Conservation (phyloP, 495 filamentous ascomycete species). For the Penicillium cataractarum region DNA sequence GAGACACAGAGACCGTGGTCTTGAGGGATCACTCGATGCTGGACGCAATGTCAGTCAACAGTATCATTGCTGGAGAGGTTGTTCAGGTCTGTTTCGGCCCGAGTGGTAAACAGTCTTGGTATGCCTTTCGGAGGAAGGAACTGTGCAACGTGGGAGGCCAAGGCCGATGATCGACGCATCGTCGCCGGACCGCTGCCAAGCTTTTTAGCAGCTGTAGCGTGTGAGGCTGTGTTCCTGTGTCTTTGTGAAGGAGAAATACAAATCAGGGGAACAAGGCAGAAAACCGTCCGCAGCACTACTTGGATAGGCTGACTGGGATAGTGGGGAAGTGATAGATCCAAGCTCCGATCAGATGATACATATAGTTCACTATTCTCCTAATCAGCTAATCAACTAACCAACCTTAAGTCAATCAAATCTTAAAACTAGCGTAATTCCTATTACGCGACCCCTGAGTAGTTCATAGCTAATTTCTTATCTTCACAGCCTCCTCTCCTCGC, state of each 20-base stretch:
- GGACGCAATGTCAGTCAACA: neutral
- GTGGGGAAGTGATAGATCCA: neutral
- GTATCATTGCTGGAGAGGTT: neutral
- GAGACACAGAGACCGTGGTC: neutral
- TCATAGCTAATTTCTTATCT: slow-evolving; percentile 10
- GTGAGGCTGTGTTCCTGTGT: slow-evolving; percentile 15
- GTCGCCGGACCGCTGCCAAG: slow-evolving; percentile 42
- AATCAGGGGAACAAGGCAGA: slow-evolving; percentile 4
- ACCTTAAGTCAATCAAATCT: neutral
- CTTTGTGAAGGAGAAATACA: neutral
- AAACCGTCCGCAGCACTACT: neutral
- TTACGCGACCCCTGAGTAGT: slow-evolving; percentile 12
- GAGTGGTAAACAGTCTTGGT: slow-evolving; percentile 4
- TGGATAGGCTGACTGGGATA: neutral
- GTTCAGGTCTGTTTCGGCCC: neutral
- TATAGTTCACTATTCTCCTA: neutral
- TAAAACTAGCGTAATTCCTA: neutral
- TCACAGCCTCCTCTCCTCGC: slow-evolving; percentile 30
- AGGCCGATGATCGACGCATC: slow-evolving; percentile 43
- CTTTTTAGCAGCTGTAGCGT: slow-evolving; percentile 30
- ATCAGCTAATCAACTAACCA: neutral
- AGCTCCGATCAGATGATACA: neutral
- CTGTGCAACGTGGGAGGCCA: slow-evolving; percentile 34
- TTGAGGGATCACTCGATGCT: neutral
- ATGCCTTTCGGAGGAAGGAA: slow-evolving; percentile 15